phyloP scores from a whole-genome alignment of 768 basidiomycete species.

The Mycena filopes region DNA sequence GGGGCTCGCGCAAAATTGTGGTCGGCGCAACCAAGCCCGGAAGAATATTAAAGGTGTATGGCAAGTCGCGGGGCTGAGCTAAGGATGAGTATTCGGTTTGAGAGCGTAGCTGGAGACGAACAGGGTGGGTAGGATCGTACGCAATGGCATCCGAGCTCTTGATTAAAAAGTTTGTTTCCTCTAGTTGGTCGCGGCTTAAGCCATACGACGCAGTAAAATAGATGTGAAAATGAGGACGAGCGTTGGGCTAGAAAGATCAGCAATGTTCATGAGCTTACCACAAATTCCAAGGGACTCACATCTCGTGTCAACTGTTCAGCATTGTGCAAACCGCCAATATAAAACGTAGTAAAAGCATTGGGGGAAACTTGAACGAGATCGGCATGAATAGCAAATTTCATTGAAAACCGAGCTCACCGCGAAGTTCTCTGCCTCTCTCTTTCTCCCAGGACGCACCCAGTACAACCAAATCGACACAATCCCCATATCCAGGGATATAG shows the following conservation, averaged over 20 bases:
- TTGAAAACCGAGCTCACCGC: constrained; percentile 58
- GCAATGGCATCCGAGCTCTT: constrained; percentile 53
- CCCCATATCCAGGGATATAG: constrained; percentile 87
- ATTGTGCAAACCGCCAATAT: constrained; percentile 75
- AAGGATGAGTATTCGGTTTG: constrained; percentile 7
- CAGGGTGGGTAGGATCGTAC: constrained; percentile 40
- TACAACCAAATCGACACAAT: constrained; percentile 81
- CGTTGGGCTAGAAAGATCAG: constrained; percentile 46
- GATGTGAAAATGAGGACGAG: constrained; percentile 72
- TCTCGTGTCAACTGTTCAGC: constrained; percentile 48
- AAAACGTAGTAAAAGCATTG: constrained; percentile 81
- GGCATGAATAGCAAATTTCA: background rate
- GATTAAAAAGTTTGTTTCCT: constrained; percentile 77
- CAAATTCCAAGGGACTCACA: constrained; percentile 42
- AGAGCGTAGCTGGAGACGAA: constrained; percentile 13
- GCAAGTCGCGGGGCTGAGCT: constrained; percentile 45
- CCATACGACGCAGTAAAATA: constrained; percentile 87
- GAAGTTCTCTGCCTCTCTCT: constrained; percentile 77
- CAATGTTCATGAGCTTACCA: background rate
- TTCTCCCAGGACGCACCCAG: constrained; percentile 86
- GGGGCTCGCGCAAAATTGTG: constrained; percentile 67
- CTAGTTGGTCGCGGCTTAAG: constrained; percentile 70
- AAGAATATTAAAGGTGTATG: constrained; percentile 66
- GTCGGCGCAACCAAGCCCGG: constrained; percentile 61
- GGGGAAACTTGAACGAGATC: constrained; percentile 65